These are phyloP conservation scores for Aciculosporium take DNA, from an alignment of 2,329 filamentous ascomycete genomes.

Conservation along the genomic window DNA sequence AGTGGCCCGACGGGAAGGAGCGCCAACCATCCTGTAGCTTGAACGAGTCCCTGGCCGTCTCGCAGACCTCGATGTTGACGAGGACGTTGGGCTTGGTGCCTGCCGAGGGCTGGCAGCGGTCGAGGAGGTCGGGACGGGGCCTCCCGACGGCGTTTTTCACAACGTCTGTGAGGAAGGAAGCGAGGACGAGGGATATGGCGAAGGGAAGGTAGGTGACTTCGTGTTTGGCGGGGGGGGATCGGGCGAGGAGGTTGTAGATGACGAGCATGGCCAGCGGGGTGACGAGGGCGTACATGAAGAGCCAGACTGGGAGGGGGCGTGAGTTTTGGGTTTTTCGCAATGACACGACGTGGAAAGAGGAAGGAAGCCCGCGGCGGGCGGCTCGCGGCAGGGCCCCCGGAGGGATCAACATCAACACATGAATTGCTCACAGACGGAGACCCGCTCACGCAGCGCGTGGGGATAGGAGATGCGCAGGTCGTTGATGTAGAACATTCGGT, in stretches of 20 bases:
- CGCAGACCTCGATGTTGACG: conserved; percentile 58
- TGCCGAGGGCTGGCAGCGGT: conserved; percentile 61
- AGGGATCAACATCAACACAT: not conserved
- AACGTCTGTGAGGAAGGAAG: conserved; percentile 73
- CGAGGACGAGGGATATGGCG: conserved; percentile 59
- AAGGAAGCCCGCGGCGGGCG: no score
- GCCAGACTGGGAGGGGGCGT: conserved; percentile 36
- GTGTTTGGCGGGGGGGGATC: conserved; percentile 59
- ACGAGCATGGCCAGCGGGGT: conserved; percentile 55
- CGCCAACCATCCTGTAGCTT: conserved; percentile 71
- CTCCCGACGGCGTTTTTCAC: conserved; percentile 80
- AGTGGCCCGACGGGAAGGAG: conserved; percentile 70
- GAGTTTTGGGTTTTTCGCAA: no score
- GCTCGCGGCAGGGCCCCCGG: no score
- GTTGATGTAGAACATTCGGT: conserved; percentile 85
- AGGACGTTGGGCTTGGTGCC: conserved; percentile 35
- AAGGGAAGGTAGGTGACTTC: conserved; percentile 78
- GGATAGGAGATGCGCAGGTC: conserved; percentile 77
- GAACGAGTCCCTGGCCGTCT: conserved; percentile 52
- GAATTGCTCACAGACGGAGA: conserved; percentile 51
- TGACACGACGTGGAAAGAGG: not conserved
- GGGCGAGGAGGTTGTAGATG: conserved; percentile 46
- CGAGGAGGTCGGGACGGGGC: conserved; percentile 48
- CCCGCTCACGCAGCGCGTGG: conserved; percentile 70
- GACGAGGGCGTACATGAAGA: conserved; percentile 64